phyloP scores from a whole-genome alignment of 306 rosid species.

The Inga leiocalycina region DNA sequence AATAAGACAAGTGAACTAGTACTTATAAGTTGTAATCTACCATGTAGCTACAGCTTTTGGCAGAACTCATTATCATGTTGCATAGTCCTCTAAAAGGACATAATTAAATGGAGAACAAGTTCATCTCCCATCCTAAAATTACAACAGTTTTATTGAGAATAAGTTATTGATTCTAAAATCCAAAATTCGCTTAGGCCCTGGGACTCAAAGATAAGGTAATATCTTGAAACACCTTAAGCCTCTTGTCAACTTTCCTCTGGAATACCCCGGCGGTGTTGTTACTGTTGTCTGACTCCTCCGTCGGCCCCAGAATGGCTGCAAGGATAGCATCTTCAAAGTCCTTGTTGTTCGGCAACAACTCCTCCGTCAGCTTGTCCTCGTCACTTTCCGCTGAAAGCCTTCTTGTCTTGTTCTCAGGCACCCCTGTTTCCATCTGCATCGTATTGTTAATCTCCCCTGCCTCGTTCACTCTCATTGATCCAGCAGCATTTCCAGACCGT shows the following conservation, averaged over 20 bases:
- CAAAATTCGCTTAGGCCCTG: slow-evolving; percentile 54
- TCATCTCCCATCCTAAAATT: slow-evolving; percentile 79
- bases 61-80: slow-evolving; percentile 8
- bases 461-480: slow-evolving; percentile 47
- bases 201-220: slow-evolving; percentile 90
- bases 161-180: background rate
- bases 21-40: background rate
- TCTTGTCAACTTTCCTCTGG: slow-evolving; percentile 67
- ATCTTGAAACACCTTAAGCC: slow-evolving; percentile 90
- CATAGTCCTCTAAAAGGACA: slow-evolving; percentile 20
- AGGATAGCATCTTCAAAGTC: slow-evolving; percentile 95
- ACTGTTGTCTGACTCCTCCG: slow-evolving; percentile 41
- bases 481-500: slow-evolving; percentile 79
- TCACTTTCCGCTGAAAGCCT: slow-evolving; percentile 55
- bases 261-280: slow-evolving; percentile 20
- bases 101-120: slow-evolving; percentile 84
- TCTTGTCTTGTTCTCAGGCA: slow-evolving; percentile 66
- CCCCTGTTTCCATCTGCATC: slow-evolving; percentile 37
- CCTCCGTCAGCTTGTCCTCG: slow-evolving; percentile 45
- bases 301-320: slow-evolving; percentile 65
- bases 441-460: slow-evolving; percentile 35
- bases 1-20: slow-evolving; percentile 1
- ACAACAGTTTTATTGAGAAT: slow-evolving; percentile 32
- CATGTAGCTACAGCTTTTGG: slow-evolving; percentile 23
- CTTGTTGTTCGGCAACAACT: slow-evolving; percentile 69